Evolutionary conservation across 306 rosid species (phyloP).

Genomic region (Macrotyloma uniflorum): DNA sequence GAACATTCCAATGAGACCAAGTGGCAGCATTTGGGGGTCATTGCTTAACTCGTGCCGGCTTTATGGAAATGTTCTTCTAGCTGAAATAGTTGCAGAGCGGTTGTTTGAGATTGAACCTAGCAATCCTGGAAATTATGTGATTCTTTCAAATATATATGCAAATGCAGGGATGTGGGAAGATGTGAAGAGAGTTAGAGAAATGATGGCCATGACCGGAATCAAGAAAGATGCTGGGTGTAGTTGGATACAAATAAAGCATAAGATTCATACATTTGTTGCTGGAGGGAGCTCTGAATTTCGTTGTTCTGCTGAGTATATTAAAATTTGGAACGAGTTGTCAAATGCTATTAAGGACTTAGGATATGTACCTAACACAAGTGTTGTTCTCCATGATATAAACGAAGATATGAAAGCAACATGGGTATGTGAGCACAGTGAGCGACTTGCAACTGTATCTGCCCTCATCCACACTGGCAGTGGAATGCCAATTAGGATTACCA

Average conservation of each 20-base stretch:
- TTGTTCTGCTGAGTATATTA: slow-evolving; percentile 48
- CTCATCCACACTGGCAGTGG: slow-evolving; percentile 49
- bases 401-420: slow-evolving; percentile 51
- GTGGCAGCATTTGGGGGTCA: slow-evolving; percentile 65
- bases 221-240: slow-evolving; percentile 63
- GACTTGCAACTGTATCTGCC: slow-evolving; percentile 50
- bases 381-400: slow-evolving; percentile 60
- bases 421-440: slow-evolving; percentile 68
- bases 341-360: slow-evolving; percentile 48
- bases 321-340: slow-evolving; percentile 49
- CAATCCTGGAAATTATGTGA: slow-evolving; percentile 64
- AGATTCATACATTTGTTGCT: slow-evolving; percentile 57
- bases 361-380: slow-evolving; percentile 49
- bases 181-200: slow-evolving; percentile 57
- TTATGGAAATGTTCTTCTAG: slow-evolving; percentile 50
- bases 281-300: slow-evolving; percentile 59
- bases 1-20: slow-evolving; percentile 62
- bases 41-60: slow-evolving; percentile 60
- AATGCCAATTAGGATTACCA: slow-evolving; percentile 62
- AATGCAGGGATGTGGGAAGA: slow-evolving; percentile 57
- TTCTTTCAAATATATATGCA: slow-evolving; percentile 66
- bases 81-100: slow-evolving; percentile 43
- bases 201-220: slow-evolving; percentile 55
- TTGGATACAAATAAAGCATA: slow-evolving; percentile 53
- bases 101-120: slow-evolving; percentile 56